Conservation (phyloP, 164 flowering plant species). For the Aristolochia fimbriata region DNA sequence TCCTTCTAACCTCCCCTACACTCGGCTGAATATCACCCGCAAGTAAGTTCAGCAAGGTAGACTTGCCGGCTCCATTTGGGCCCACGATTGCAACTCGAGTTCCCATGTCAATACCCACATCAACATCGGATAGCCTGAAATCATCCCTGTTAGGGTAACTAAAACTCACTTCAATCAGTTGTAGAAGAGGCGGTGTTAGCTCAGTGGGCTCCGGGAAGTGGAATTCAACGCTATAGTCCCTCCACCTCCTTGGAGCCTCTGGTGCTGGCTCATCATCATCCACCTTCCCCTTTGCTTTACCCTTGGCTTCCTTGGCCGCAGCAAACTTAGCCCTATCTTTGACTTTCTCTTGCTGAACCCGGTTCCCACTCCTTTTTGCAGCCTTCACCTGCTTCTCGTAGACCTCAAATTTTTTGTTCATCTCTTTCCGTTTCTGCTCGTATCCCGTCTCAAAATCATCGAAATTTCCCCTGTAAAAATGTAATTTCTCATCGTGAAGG, state of each 20-base stretch:
- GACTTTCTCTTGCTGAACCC: slow-evolving; percentile 64
- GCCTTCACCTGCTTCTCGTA: slow-evolving; percentile 69
- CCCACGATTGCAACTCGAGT: slow-evolving; percentile 80
- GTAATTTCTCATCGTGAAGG: slow-evolving; percentile 68
- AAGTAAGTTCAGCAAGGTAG: slow-evolving; percentile 67
- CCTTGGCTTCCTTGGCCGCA: slow-evolving; percentile 62
- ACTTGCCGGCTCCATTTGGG: slow-evolving; percentile 88
- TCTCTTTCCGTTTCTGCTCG: slow-evolving; percentile 71
- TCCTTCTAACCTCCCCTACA: slow-evolving; percentile 72
- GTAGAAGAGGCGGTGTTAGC: slow-evolving; percentile 71
- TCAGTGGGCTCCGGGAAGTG: slow-evolving; percentile 85
- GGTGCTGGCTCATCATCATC: slow-evolving; percentile 50
- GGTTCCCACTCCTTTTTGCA: slow-evolving; percentile 62
- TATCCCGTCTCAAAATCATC: slow-evolving; percentile 71
- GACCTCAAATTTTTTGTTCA: slow-evolving; percentile 60
- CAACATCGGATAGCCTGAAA: slow-evolving; percentile 60
- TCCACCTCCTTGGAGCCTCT: slow-evolving; percentile 77
- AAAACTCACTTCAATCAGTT: slow-evolving; percentile 70
- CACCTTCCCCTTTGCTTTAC: slow-evolving; percentile 45
- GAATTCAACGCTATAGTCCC: slow-evolving; percentile 67
- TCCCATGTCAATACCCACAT: slow-evolving; percentile 87
- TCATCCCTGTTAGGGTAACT: slow-evolving; percentile 59
- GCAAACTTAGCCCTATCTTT: slow-evolving; percentile 59
- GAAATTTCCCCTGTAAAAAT: slow-evolving; percentile 65
- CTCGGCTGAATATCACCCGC: slow-evolving; percentile 74